Evolutionary conservation across 208 protist species (phyloP).

Genomic region (Phytomonas francai): DNA sequence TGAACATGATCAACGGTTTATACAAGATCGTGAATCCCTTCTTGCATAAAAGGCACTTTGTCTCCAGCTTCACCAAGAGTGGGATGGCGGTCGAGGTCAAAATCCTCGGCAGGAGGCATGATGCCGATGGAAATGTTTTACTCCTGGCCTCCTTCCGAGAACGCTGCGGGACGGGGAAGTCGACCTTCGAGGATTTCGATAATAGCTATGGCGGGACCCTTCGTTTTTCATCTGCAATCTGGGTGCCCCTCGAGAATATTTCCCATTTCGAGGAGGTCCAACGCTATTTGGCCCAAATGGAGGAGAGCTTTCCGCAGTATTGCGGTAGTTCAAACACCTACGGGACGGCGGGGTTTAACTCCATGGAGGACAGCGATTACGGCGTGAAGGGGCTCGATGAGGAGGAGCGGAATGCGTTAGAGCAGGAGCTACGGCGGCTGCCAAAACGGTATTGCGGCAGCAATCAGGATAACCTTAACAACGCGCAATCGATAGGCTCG

Average conservation of each 20-base stretch:
- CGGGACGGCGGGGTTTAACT: constrained; percentile 7
- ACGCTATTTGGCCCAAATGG: neutral
- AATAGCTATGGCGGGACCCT: neutral
- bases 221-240: neutral
- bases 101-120: neutral
- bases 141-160: neutral
- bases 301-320: neutral
- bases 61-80: neutral
- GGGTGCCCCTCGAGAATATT: neutral
- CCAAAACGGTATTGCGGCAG: constrained; percentile 16
- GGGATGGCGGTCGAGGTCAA: neutral
- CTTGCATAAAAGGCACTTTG: neutral
- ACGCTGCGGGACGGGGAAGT: neutral
- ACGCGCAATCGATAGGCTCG: neutral
- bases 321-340: neutral
- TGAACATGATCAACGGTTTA: neutral
- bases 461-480: neutral
- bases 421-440: constrained; percentile 34
- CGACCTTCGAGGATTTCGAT: neutral
- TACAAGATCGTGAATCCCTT: neutral
- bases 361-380: constrained; percentile 6
- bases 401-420: constrained; percentile 43
- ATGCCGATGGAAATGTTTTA: neutral
- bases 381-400: constrained; percentile 21
- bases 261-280: neutral